Evolutionary conservation across 2,329 filamentous ascomycete species (phyloP).

Genomic region (Acrodontium crateriforme): DNA sequence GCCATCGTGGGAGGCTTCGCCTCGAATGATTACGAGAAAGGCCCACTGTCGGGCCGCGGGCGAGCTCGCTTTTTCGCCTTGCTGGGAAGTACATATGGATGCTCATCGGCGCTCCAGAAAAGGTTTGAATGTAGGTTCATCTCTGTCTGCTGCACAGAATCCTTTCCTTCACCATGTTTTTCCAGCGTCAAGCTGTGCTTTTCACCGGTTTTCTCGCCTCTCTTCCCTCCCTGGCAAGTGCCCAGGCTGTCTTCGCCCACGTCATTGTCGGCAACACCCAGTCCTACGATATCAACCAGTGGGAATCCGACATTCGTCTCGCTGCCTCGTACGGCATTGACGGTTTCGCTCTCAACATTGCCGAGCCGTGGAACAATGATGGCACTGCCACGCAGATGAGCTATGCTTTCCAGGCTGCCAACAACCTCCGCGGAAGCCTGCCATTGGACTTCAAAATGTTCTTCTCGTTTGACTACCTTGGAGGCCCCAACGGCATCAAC

Average conservation of each 20-base stretch:
- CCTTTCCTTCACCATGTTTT: too few relatives aligned
- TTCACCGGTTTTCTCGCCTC: not conserved
- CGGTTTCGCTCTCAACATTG: constrained; percentile 38
- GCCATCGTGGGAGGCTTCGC: too few relatives aligned
- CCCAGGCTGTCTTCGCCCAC: constrained; percentile 4
- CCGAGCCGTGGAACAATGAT: constrained; percentile 25
- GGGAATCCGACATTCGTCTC: constrained; percentile 4
- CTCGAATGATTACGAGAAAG: too few relatives aligned
- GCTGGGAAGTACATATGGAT: too few relatives aligned
- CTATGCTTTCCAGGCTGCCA: constrained; percentile 5
- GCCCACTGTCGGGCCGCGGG: too few relatives aligned
- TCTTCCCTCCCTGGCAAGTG: constrained; percentile 1
- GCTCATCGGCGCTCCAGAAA: too few relatives aligned
- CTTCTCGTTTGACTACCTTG: constrained; percentile 44
- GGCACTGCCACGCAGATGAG: constrained; percentile 1
- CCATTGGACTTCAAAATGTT: constrained; percentile 37
- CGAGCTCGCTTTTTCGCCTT: too few relatives aligned
- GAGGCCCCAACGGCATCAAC: constrained; percentile 28
- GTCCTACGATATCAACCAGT: constrained; percentile 3
- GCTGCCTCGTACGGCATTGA: constrained; percentile 23
- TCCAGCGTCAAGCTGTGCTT: too few relatives aligned
- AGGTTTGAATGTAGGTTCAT: too few relatives aligned
- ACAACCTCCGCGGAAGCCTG: not conserved
- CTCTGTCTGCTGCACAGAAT: too few relatives aligned
- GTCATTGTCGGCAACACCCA: constrained; percentile 4